Percentiles rank a stretch among this genome's conserved stretches.
These are phyloP conservation scores for Kwoniella europaea DNA, from an alignment of 768 basidiomycete species.

Conservation along the genomic window DNA sequence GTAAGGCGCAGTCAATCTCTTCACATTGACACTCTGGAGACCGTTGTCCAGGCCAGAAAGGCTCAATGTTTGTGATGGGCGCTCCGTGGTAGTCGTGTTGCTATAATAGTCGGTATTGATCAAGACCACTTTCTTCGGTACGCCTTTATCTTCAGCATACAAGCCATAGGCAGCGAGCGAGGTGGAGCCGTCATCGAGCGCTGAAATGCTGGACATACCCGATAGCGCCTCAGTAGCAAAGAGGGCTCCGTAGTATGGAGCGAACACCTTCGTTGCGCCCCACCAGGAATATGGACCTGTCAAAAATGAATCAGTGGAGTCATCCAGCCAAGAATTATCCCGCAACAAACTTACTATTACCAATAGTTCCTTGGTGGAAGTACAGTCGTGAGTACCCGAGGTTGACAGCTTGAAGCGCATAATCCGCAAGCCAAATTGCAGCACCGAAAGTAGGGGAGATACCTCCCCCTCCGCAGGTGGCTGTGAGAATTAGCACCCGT, in stretches of 20 bases:
- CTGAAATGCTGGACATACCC: conserved; percentile 55
- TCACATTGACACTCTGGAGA: conserved; percentile 37
- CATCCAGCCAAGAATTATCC: background rate
- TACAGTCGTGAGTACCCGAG: conserved; percentile 59
- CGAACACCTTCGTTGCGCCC: conserved; percentile 57
- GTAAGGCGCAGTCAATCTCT: conserved; percentile 58
- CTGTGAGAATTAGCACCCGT: conserved; percentile 14
- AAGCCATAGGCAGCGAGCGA: conserved; percentile 57
- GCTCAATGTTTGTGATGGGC: conserved; percentile 50
- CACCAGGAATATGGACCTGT: conserved; percentile 59
- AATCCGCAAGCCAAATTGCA: conserved; percentile 61
- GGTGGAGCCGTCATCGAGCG: conserved; percentile 58
- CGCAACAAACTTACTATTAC: conserved; percentile 41
- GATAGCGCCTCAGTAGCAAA: conserved; percentile 59
- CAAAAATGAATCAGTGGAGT: background rate
- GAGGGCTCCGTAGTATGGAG: conserved; percentile 60
- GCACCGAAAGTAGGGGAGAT: conserved; percentile 61
- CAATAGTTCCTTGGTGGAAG: conserved; percentile 62
- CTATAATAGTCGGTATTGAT: conserved; percentile 59
- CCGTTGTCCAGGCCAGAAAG: conserved; percentile 50
- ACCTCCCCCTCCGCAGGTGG: conserved; percentile 61
- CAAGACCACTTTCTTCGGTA: conserved; percentile 55
- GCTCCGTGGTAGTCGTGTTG: conserved; percentile 48
- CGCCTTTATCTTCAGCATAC: conserved; percentile 38
- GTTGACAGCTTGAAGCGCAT: conserved; percentile 59